These are phyloP conservation scores for Monilinia fructicola DNA, from an alignment of 2,329 filamentous ascomycete species.

Conservation along the genomic window DNA sequence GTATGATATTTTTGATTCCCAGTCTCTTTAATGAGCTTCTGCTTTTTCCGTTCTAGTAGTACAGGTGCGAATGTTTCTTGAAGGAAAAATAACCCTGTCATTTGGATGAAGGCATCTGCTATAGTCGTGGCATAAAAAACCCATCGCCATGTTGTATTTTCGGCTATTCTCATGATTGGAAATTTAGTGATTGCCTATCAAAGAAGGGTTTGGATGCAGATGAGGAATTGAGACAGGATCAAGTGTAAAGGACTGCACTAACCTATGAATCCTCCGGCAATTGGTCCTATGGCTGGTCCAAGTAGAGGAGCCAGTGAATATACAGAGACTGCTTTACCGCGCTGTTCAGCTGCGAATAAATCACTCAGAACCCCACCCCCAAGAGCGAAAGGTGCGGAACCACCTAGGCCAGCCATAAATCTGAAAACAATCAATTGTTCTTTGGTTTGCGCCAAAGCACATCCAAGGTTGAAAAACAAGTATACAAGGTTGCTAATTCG, in stretches of 20 bases:
- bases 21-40: constrained; percentile 49
- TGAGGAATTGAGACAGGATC: neutral
- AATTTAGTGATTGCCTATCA: neutral
- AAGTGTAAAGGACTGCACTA: too few relatives aligned
- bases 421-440: constrained; percentile 47
- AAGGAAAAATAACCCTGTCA: constrained; percentile 45
- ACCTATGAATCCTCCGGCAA: constrained; percentile 33
- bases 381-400: constrained; percentile 48
- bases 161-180: constrained; percentile 39
- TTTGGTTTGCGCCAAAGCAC: constrained; percentile 48
- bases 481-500: constrained; percentile 52
- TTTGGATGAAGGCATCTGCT: constrained; percentile 45
- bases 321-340: constrained; percentile 46
- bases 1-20: constrained; percentile 50
- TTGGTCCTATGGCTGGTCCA: constrained; percentile 42
- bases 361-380: constrained; percentile 48
- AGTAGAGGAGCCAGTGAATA: constrained; percentile 40
- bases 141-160: constrained; percentile 53
- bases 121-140: constrained; percentile 52
- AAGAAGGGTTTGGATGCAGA: neutral
- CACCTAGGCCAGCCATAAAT: constrained; percentile 51
- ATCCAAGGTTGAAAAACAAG: constrained; percentile 54
- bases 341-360: constrained; percentile 49
- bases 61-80: constrained; percentile 53
- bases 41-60: constrained; percentile 47